Conservation (phyloP, 495 filamentous ascomycete species). For the Penicillium angulare region DNA sequence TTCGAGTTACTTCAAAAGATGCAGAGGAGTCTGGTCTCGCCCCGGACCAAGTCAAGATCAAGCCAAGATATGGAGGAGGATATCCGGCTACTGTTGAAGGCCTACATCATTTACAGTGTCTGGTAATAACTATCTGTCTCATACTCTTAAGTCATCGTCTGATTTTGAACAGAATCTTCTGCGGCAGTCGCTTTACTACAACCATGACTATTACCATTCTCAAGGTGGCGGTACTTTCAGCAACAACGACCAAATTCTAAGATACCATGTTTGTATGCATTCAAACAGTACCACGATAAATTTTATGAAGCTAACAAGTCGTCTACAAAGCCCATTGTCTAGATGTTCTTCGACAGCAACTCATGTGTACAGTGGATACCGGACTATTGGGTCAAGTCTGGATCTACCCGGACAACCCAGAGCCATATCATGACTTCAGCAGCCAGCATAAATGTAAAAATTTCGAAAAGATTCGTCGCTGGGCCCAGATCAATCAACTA, state of each 20-base stretch:
- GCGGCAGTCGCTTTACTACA: slow-evolving; percentile 54
- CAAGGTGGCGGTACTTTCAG: slow-evolving; percentile 46
- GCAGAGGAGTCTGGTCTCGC: slow-evolving; percentile 42
- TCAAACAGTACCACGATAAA: neutral
- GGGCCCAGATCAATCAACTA: slow-evolving; percentile 49
- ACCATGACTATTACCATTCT: slow-evolving; percentile 54
- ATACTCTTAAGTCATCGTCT: neutral
- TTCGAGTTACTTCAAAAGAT: slow-evolving; percentile 35
- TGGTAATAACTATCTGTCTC: slow-evolving; percentile 27
- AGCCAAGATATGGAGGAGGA: slow-evolving; percentile 52
- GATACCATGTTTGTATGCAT: slow-evolving; percentile 45
- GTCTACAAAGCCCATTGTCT: slow-evolving; percentile 47
- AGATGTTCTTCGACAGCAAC: slow-evolving; percentile 53
- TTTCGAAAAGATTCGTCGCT: slow-evolving; percentile 50
- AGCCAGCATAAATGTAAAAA: slow-evolving; percentile 55
- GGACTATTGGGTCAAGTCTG: slow-evolving; percentile 55
- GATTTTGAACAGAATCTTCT: slow-evolving; percentile 43
- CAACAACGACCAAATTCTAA: slow-evolving; percentile 49
- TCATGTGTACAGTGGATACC: slow-evolving; percentile 56
- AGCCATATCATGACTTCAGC: slow-evolving; percentile 55
- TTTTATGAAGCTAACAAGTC: neutral
- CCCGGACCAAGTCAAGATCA: slow-evolving; percentile 49
- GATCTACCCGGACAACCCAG: slow-evolving; percentile 40
- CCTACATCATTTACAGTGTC: slow-evolving; percentile 57
- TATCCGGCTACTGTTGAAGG: slow-evolving; percentile 55